Evolutionary conservation across 2,329 filamentous ascomycete species (phyloP).

Genomic region (Thelonectria rubi): DNA sequence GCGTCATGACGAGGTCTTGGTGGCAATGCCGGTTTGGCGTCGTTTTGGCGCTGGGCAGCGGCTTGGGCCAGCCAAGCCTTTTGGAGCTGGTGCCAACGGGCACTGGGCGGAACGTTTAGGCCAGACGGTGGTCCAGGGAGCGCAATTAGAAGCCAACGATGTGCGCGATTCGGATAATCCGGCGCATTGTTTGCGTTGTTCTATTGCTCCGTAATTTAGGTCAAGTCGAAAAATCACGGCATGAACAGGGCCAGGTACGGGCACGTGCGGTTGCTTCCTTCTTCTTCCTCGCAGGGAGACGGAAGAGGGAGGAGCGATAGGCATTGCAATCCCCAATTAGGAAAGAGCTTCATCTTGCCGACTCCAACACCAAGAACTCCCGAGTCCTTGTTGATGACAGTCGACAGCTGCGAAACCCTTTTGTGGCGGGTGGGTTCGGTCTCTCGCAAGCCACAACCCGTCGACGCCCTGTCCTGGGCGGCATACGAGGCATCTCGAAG

Average conservation of each 20-base stretch:
- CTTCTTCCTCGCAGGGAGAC: neutral
- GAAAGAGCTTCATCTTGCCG: conserved; percentile 3
- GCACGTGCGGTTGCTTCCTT: neutral
- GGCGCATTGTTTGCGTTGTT: neutral
- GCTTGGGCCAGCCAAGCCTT: neutral
- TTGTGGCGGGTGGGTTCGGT: neutral
- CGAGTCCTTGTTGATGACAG: too few relatives aligned
- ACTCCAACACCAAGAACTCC: neutral
- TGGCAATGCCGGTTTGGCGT: neutral
- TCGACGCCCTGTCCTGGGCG: neutral
- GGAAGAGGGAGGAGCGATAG: neutral
- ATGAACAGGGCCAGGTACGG: neutral
- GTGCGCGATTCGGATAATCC: conserved; percentile 8
- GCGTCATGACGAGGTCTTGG: neutral
- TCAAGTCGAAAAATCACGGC: conserved; percentile 2
- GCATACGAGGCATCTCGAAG: neutral
- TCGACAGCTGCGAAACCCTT: too few relatives aligned
- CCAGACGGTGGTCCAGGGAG: conserved; percentile 10
- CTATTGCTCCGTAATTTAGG: neutral
- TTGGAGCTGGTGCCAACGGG: conserved; percentile 8
- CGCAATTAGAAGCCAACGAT: neutral
- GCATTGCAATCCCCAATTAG: conserved; percentile 5
- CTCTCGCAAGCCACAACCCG: neutral
- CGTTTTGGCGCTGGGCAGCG: conserved; percentile 6
- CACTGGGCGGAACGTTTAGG: conserved; percentile 2